Evolutionary conservation across 306 rosid genomes (phyloP), one percentile per base, ranked within the genome.

Genomic region (Carpinus viminea): DNA sequence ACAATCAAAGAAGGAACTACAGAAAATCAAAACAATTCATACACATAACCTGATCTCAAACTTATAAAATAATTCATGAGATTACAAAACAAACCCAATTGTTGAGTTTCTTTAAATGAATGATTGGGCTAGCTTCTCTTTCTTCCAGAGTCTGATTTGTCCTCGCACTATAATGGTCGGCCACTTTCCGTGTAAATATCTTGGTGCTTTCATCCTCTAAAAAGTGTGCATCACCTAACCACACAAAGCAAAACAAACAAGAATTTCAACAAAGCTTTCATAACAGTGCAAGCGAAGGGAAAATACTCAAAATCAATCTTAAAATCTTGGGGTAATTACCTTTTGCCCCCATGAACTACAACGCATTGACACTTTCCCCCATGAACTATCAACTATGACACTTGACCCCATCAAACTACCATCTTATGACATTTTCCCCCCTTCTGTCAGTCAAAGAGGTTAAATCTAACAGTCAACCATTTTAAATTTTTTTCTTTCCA

Each of bases 181-280:
- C 98, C 77, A 95, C 99, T 87, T 93, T 95, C 76, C 91, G 89
- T 64, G 99, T 92, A 76, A 80, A 88, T 79, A 68, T 76, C 79
- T 94, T 89, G 20, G 97, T 94, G 84, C 86, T 88, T 79, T 95
- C 98, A 90, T 95, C 96, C 88, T 95, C 99, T 76, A 95, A 88
- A 77, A 93, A 89, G 55, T 84, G 80, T 4, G 80, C 81, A 76
- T 88, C 97, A 68, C 93, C 99, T 93, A 76, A 47, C 36, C 84
- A 16, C 80, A 76, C 81, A 86, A 78, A 43, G 79, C 46, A 65
- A 66, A 38, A 52, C 69, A 55, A 57, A 76, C 17, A 5, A 76
- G 74, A 72, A 56, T 50, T 74, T 24, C 38, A 15, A 34, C 18
- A 24, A 34, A 51, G 53, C 78, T 28, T 77, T 28, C 59, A 45